Evolutionary conservation across 1,139 yeast genomes (phyloP).

Genomic region (Sporopachydermia cereana): DNA sequence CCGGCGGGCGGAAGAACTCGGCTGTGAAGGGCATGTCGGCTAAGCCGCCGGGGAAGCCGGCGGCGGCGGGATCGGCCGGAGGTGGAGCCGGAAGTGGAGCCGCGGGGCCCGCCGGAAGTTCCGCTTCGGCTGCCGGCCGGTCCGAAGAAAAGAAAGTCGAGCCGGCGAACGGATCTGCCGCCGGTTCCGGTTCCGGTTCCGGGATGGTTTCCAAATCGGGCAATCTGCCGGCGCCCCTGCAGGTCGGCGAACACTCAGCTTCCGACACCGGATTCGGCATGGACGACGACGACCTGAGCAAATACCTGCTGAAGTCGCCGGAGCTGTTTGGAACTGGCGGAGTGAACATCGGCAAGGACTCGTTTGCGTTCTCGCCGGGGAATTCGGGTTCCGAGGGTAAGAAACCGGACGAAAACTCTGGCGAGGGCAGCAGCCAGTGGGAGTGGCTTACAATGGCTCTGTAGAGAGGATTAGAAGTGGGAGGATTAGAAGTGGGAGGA

Average conservation of each 20-base stretch:
- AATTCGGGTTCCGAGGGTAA: not conserved
- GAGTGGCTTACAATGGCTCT: slow-evolving; percentile 25
- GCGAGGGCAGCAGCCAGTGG: slow-evolving; percentile 18
- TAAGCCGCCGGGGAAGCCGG: not conserved
- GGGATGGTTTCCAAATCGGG: not conserved
- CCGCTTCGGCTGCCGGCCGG: not conserved
- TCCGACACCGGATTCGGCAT: not conserved
- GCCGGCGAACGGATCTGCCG: not conserved
- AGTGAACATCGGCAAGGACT: not conserved
- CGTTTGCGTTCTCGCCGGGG: slow-evolving; percentile 1
- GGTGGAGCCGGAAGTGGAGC: not conserved
- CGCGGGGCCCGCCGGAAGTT: not conserved
- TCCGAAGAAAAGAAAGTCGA: not conserved
- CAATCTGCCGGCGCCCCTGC: not conserved
- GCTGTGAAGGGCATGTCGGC: not conserved
- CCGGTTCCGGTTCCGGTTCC: not conserved
- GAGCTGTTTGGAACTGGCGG: slow-evolving; percentile 3
- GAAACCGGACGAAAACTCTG: not conserved
- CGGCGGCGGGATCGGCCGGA: not conserved
- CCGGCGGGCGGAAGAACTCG: slow-evolving; percentile 12
- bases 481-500: not conserved
- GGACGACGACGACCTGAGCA: slow-evolving; percentile 1
- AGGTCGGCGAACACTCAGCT: not conserved
- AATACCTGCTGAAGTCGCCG: slow-evolving; percentile 1
- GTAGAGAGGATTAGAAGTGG: slow-evolving; percentile 9